phyloP scores from a whole-genome alignment of 169 alveolate genomes.

The Plasmodium gaboni region DNA sequence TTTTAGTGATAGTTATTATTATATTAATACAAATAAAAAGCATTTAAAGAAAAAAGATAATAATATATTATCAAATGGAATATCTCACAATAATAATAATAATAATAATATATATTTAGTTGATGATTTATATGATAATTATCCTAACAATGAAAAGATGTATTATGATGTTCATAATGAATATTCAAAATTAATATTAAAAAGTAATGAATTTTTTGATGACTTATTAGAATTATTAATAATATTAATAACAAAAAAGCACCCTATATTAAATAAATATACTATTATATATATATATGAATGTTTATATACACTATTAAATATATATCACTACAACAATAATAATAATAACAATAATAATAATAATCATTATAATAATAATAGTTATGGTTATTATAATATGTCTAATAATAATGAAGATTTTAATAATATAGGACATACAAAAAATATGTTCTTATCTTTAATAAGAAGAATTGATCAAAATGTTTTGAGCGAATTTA shows the following conservation, averaged over 20 bases:
- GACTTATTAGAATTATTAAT: conserved; percentile 41
- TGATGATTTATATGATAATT: not conserved
- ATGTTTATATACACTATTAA: conserved; percentile 64
- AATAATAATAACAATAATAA: not conserved
- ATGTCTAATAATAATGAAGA: no score
- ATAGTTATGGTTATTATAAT: no score
- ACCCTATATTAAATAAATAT: conserved; percentile 68
- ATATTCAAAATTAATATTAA: conserved; percentile 47
- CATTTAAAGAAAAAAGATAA: no score
- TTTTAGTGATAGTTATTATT: no score
- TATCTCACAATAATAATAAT: no score
- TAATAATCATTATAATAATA: no score
- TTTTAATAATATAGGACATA: not conserved
- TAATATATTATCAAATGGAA: no score
- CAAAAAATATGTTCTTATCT: conserved; percentile 70
- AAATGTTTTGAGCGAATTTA: conserved; percentile 10
- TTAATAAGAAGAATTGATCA: conserved; percentile 44
- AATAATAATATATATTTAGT: not conserved
- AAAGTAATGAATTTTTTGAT: conserved; percentile 52
- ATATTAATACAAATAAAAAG: no score
- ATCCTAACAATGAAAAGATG: not conserved
- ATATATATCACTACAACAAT: conserved; percentile 58
- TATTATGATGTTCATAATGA: conserved; percentile 68
- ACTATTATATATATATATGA: conserved; percentile 71
- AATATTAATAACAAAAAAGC: conserved; percentile 66